Conservation (phyloP, 2,329 filamentous ascomycete species). For the Fusarium goolgardi region DNA sequence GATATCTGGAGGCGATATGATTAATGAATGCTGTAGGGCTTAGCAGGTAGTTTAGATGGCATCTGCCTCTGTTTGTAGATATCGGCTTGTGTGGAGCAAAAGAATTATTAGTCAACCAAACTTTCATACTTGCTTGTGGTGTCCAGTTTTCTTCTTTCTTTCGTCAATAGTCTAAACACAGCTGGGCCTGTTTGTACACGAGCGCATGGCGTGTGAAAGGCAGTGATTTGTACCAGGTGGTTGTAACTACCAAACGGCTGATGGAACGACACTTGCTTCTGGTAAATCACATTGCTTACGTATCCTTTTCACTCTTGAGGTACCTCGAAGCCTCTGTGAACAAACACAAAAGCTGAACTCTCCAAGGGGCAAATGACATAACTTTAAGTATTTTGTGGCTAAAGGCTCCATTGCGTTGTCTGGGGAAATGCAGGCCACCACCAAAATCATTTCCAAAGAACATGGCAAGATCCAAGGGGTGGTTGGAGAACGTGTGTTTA, state of each 20-base stretch:
- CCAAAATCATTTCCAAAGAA: background rate
- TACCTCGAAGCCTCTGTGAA: background rate
- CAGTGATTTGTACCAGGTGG: background rate
- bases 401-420: background rate
- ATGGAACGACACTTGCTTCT: background rate
- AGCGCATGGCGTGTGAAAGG: background rate
- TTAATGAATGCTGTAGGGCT: conserved; percentile 9
- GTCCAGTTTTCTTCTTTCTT: background rate
- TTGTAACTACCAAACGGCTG: conserved; percentile 7
- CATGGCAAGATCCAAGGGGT: background rate
- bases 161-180: background rate
- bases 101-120: conserved; percentile 7
- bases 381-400: background rate
- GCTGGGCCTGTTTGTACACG: background rate
- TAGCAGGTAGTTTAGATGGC: background rate
- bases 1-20: conserved; percentile 8
- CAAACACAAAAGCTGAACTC: background rate
- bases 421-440: background rate
- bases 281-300: background rate
- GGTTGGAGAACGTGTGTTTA: background rate
- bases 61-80: conserved; percentile 1
- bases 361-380: background rate
- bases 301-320: conserved; percentile 1
- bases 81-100: conserved; percentile 15
- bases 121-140: background rate